Conservation (phyloP, 148 eudicot genomes). For the Vaccinium myrtillus region DNA sequence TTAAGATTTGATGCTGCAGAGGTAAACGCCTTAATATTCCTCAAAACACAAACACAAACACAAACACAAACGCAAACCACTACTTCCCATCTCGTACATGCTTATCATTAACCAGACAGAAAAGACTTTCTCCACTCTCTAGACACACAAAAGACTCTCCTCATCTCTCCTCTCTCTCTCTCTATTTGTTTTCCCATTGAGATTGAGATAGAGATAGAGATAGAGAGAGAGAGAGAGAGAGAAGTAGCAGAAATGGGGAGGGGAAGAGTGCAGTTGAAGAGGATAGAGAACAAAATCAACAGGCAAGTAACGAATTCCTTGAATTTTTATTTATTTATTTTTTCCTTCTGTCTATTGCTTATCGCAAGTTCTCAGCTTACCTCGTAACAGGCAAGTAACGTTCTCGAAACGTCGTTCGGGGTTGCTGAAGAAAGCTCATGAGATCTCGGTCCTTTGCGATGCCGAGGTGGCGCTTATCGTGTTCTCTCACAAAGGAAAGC, state of each 20-base stretch:
- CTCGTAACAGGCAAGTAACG: constrained; percentile 10
- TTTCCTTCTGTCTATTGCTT: no score
- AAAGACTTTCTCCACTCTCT: neutral
- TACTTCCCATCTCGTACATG: neutral
- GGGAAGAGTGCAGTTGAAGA: constrained; percentile 25
- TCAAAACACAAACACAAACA: neutral
- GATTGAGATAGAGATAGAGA: neutral
- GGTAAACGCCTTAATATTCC: no score
- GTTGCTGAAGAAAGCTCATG: constrained; percentile 19
- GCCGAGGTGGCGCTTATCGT: constrained; percentile 25
- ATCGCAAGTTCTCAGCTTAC: no score
- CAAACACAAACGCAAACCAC: neutral
- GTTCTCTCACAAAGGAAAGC: constrained; percentile 29
- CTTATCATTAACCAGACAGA: no score
- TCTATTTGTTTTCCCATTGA: neutral
- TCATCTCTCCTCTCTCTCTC: neutral
- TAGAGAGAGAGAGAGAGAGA: neutral
- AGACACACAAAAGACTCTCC: no score
- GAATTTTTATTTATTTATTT: no score
- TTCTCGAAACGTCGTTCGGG: constrained; percentile 23
- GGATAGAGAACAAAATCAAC: constrained; percentile 29
- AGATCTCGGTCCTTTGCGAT: constrained; percentile 24
- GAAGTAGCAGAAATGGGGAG: constrained; percentile 18
- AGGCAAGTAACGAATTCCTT: constrained; percentile 14
- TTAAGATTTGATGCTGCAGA: no score